Conservation (phyloP, 805 yeast genomes). For the Nakazawaea sp. region DNA sequence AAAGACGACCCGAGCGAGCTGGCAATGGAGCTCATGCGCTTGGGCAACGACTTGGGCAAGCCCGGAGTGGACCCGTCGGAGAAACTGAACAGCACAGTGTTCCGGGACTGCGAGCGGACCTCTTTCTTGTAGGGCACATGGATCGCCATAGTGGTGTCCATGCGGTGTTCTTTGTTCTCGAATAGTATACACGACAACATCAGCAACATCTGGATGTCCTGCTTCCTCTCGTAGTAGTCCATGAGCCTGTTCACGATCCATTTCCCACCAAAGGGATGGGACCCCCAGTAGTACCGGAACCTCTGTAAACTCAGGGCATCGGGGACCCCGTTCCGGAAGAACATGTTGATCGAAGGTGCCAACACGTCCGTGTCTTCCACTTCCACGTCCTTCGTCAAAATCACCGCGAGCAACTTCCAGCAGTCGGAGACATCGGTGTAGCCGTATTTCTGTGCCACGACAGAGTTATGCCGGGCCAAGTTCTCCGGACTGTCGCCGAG, state of each 20-base stretch:
- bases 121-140: constrained; percentile 33
- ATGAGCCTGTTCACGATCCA: constrained; percentile 62
- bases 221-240: constrained; percentile 51
- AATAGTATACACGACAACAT: constrained; percentile 72
- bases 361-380: constrained; percentile 13
- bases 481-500: constrained; percentile 58
- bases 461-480: constrained; percentile 63
- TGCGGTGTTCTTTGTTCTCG: constrained; percentile 28
- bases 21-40: constrained; percentile 12
- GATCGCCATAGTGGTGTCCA: constrained; percentile 30
- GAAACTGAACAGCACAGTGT: constrained; percentile 1
- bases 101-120: not conserved
- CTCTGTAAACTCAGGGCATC: constrained; percentile 11
- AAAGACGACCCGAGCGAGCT: constrained; percentile 13
- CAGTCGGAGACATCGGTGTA: constrained; percentile 59
- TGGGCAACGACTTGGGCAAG: not conserved
- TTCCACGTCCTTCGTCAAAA: constrained; percentile 35
- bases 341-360: not conserved
- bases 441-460: constrained; percentile 60
- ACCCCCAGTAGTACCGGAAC: constrained; percentile 60
- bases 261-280: constrained; percentile 67
- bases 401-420: constrained; percentile 58
- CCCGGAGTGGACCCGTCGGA: not conserved
- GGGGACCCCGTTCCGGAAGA: constrained; percentile 9
- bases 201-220: constrained; percentile 84